Conservation (phyloP, 306 rosid species). For the Echinosophora koreensis region DNA sequence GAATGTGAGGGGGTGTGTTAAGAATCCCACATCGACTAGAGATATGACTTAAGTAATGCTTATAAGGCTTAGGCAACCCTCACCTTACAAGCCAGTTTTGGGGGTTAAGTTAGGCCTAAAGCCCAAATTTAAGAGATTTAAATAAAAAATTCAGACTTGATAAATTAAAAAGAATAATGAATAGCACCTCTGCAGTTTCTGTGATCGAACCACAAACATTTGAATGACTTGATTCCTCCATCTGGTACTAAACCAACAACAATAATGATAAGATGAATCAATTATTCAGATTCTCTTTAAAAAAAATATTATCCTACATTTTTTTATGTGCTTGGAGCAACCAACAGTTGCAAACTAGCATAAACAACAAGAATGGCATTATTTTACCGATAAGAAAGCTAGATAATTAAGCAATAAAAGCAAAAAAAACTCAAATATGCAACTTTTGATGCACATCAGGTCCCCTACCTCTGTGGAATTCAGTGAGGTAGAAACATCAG, state of each 20-base stretch:
- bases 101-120: no score
- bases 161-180: slow-evolving; percentile 31
- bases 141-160: slow-evolving; percentile 36
- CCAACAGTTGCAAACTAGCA: slow-evolving; percentile 21
- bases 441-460: slow-evolving; percentile 12
- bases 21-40: no score
- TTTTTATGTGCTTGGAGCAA: slow-evolving; percentile 3
- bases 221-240: slow-evolving; percentile 64
- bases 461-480: slow-evolving; percentile 75
- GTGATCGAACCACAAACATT: slow-evolving; percentile 53
- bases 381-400: slow-evolving; percentile 14
- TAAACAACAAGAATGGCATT: slow-evolving; percentile 9
- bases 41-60: no score
- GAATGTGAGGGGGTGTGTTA: no score
- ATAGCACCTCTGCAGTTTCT: slow-evolving; percentile 69
- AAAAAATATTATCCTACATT: background rate
- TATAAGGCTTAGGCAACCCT: no score
- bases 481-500: slow-evolving; percentile 60
- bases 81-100: no score
- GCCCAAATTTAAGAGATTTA: background rate
- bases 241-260: slow-evolving; percentile 51
- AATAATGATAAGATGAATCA: slow-evolving; percentile 30
- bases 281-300: slow-evolving; percentile 5
- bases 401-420: slow-evolving; percentile 10
- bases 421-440: slow-evolving; percentile 29